These are phyloP conservation scores for Karstenula rhodostoma DNA, from an alignment of 2,329 filamentous ascomycete genomes.

Conservation along the genomic window DNA sequence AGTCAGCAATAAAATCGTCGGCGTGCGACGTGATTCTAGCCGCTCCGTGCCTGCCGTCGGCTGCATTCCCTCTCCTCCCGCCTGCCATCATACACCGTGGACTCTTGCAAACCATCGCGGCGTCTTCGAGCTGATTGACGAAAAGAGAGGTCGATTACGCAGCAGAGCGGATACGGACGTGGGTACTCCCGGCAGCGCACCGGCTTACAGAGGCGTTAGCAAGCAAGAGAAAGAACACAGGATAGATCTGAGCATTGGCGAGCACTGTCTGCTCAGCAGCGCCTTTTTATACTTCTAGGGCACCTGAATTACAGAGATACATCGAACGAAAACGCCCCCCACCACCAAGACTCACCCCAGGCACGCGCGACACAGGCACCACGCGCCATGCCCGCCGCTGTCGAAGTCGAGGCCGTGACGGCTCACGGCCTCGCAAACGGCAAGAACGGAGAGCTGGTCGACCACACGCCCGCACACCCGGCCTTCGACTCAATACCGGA, in stretches of 20 bases:
- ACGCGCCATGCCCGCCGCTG: conserved; percentile 33
- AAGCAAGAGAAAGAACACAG: conserved; percentile 9
- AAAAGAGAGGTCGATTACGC: background rate
- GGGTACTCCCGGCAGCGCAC: conserved; percentile 33
- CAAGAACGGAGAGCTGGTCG: conserved; percentile 20
- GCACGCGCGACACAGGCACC: background rate
- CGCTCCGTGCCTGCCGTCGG: background rate
- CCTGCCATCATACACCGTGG: background rate
- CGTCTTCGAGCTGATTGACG: background rate
- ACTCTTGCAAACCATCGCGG: background rate
- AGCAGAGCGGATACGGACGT: conserved; percentile 23
- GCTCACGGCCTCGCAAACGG: conserved; percentile 26
- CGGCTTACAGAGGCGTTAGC: conserved; percentile 29
- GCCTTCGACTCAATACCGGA: conserved; percentile 59
- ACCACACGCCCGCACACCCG: conserved; percentile 42
- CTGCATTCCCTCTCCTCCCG: background rate
- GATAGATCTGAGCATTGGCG: conserved; percentile 33
- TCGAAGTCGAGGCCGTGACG: conserved; percentile 26
- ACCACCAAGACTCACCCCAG: background rate
- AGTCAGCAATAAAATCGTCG: background rate
- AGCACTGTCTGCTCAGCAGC: background rate
- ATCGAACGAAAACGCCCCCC: background rate
- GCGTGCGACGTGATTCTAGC: background rate
- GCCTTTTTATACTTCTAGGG: background rate
- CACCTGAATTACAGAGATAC: background rate